Evolutionary conservation across 257 asterid species (phyloP).

Genomic region (Petunia secreta): DNA sequence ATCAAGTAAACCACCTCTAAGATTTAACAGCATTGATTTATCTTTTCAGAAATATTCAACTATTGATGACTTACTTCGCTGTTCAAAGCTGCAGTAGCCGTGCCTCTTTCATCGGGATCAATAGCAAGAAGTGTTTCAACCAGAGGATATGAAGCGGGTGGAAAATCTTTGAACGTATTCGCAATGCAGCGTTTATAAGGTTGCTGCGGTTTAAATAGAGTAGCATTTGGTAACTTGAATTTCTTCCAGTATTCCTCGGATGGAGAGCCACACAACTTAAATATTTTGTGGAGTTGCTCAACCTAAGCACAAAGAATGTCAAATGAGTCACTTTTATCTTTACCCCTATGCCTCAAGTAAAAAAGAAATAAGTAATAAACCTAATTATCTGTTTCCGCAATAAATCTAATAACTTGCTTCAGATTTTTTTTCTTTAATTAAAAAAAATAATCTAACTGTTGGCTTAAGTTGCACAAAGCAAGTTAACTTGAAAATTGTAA

Average conservation of each 20-base stretch:
- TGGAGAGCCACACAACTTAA: slow-evolving; percentile 91
- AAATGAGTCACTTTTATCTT: not conserved
- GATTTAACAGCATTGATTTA: not conserved
- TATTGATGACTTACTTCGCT: slow-evolving; percentile 56
- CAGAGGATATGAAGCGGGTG: slow-evolving; percentile 63
- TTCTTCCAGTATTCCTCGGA: slow-evolving; percentile 87
- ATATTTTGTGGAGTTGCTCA: slow-evolving; percentile 92
- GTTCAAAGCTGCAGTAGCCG: slow-evolving; percentile 73
- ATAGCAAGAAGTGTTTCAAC: slow-evolving; percentile 74
- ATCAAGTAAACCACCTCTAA: not conserved
- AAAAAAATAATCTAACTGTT: not conserved
- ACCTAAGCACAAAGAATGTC: slow-evolving; percentile 51
- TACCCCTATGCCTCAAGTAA: slow-evolving; percentile 16
- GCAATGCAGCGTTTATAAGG: slow-evolving; percentile 66
- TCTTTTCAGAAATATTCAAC: slow-evolving; percentile 3
- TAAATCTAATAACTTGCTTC: not conserved
- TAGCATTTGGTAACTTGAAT: slow-evolving; percentile 71
- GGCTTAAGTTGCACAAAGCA: not conserved
- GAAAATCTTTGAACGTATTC: slow-evolving; percentile 78
- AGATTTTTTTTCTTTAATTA: not conserved
- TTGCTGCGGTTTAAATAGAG: slow-evolving; percentile 82
- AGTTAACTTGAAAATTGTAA: not conserved
- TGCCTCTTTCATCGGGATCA: slow-evolving; percentile 82
- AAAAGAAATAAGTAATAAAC: not conserved
- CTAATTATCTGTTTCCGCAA: not conserved